Base-by-base conservation (phyloP, 2,329 filamentous ascomycete species). In the Aspergillus vadensis region DNA sequence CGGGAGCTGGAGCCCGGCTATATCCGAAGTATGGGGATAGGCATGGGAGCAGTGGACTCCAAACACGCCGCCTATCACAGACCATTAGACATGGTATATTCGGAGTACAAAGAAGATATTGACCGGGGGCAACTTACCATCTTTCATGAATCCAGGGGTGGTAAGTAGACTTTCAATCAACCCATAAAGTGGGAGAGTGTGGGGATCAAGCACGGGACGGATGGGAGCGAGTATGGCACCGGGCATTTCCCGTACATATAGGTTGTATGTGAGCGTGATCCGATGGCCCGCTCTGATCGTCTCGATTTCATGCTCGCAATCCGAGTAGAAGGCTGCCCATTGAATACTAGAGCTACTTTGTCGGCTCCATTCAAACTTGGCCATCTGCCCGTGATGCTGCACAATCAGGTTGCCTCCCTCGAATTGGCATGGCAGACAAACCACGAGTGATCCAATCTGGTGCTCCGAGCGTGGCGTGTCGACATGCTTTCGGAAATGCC, bases 221-320 rank as follows among this genome's bases (percentile, higher is more conserved):
- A 43, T 52, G 36, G 57, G 57, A 1, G 23, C 12, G 49, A 68
- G 54, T 36, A 44, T 64, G 48, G 53, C 65, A 8, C 73, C 75
- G n/a, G 72, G 67, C 4, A 76, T 72, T 21, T 73, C 68, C 2
- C 74, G 72, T 10, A 77, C 71, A 62, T 79, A 86, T 1, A 88
- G 73, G 59, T 87, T 87, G 72, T 88, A 88, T 0, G 85, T 88
- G 21, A 88, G 68, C 0, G 83, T 87, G 15, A 88, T 62, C 0
- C 83, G 81, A 59, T 87, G 77, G 0, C 85, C 85, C 1, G 72
- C 64, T 0, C 72, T 82, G 5, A 88, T 79, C 14, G 81, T 76
- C 0, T 79, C 65, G 1, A 77, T 75, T 36, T 77, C 73, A 58
- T 76, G 73, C 55, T 74, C 71, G 49, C 73, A 76, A 57, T 77